Evolutionary conservation across 352 stramenopile species (phyloP).

Genomic region (Globisporangium barbulae): DNA sequence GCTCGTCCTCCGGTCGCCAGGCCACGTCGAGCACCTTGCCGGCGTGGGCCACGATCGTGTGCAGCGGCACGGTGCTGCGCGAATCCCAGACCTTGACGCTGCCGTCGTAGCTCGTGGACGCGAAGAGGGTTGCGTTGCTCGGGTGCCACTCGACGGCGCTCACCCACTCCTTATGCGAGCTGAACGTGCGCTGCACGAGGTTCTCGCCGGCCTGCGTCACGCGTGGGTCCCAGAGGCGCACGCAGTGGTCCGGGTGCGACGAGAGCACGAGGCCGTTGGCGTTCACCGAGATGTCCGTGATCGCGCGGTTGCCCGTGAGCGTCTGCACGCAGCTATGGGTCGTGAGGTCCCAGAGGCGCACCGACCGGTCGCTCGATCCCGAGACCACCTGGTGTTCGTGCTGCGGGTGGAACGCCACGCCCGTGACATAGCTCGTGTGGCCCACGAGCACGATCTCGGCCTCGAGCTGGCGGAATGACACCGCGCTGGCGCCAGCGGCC

Average conservation of each 20-base stretch:
- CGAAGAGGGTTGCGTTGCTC: slow-evolving; percentile 54
- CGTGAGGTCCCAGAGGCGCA: slow-evolving; percentile 77
- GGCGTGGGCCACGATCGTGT: slow-evolving; percentile 72
- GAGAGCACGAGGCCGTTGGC: slow-evolving; percentile 60
- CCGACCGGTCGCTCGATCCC: slow-evolving; percentile 60
- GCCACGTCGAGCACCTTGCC: slow-evolving; percentile 68
- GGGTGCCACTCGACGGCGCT: slow-evolving; percentile 73
- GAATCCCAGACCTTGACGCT: slow-evolving; percentile 81
- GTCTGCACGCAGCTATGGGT: slow-evolving; percentile 74
- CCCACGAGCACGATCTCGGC: slow-evolving; percentile 72
- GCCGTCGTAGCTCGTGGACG: slow-evolving; percentile 75
- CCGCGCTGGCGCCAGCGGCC: slow-evolving; percentile 19
- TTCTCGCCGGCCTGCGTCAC: slow-evolving; percentile 63
- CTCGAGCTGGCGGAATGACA: slow-evolving; percentile 70
- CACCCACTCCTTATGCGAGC: slow-evolving; percentile 85
- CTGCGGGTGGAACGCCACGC: slow-evolving; percentile 65
- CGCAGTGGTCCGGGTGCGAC: slow-evolving; percentile 73
- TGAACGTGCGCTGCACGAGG: slow-evolving; percentile 76
- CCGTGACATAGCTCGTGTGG: slow-evolving; percentile 75
- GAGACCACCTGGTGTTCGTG: slow-evolving; percentile 57
- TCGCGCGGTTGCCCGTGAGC: slow-evolving; percentile 68
- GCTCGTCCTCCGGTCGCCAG: slow-evolving; percentile 42
- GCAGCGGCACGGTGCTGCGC: slow-evolving; percentile 68
- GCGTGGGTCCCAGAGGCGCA: slow-evolving; percentile 81
- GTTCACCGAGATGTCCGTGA: slow-evolving; percentile 73